Percentiles rank a stretch among this genome's conserved stretches.
Conservation (phyloP, 2,329 filamentous ascomycete species). For the Orbilia blumenaviensis region DNA sequence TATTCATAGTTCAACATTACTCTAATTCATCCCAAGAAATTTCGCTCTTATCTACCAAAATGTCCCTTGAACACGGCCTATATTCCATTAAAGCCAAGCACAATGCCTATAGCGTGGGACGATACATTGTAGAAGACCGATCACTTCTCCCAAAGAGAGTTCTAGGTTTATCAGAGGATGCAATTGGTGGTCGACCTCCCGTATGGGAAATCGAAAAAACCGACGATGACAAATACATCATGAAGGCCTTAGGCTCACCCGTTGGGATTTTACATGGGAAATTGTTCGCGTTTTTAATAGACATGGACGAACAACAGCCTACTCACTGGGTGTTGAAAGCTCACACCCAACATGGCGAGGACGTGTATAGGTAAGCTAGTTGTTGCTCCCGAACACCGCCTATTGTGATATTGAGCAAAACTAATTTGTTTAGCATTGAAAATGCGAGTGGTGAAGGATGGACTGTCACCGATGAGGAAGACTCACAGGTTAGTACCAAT, state of each 20-base stretch:
- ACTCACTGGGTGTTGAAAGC: neutral
- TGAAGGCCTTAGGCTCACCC: neutral
- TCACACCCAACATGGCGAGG: conserved; percentile 5
- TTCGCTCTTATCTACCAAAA: too few relatives aligned
- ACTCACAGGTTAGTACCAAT: neutral
- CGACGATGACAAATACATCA: neutral
- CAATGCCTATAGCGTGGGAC: neutral
- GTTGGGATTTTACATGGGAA: neutral
- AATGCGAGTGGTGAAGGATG: neutral
- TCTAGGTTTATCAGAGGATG: neutral
- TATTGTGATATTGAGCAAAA: neutral
- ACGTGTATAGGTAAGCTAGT: conserved; percentile 13
- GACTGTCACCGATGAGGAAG: neutral
- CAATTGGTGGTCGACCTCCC: neutral
- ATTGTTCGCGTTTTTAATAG: neutral
- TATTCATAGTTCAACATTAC: too few relatives aligned
- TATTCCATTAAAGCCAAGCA: neutral
- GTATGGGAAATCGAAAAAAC: neutral
- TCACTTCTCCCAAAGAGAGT: conserved; percentile 19
- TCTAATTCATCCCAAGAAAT: too few relatives aligned
- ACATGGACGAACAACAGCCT: neutral
- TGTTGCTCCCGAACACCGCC: neutral
- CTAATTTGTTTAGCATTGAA: conserved; percentile 3
- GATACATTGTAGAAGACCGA: conserved; percentile 4
- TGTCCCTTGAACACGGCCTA: neutral